Percentiles rank a stretch among this genome's conserved stretches.
Evolutionary conservation across 352 stramenopile genomes (phyloP).

Genomic region (Phytophthora fragariaefolia): DNA sequence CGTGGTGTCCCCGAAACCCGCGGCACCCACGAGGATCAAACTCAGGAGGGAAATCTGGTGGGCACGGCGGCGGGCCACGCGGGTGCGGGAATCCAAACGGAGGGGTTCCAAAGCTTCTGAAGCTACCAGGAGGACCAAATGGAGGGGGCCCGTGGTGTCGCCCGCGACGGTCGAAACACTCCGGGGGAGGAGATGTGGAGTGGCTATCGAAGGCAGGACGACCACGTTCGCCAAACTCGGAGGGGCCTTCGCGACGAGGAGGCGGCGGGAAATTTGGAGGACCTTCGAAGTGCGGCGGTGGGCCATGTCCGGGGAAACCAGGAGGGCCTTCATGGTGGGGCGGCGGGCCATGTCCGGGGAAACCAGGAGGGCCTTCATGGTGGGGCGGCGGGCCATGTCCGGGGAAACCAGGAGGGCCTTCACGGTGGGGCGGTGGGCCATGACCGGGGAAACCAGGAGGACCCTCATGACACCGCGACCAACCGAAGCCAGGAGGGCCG

Average conservation of each 20-base stretch:
- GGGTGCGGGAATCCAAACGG: slow-evolving; percentile 14
- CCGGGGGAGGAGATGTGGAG: slow-evolving; percentile 2
- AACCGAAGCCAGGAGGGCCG: slow-evolving; percentile 1
- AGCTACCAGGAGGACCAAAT: slow-evolving; percentile 14
- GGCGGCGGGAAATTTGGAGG: not conserved
- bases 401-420: slow-evolving; percentile 7
- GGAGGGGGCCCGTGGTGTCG: slow-evolving; percentile 10
- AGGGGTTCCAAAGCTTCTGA: slow-evolving; percentile 16
- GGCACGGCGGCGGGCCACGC: slow-evolving; percentile 9
- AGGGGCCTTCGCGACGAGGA: not conserved
- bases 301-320: slow-evolving; percentile 6
- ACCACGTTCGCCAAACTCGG: slow-evolving; percentile 4
- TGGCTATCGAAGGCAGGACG: slow-evolving; percentile 1
- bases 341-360: slow-evolving; percentile 9
- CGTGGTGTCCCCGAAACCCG: slow-evolving; percentile 17
- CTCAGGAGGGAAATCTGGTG: slow-evolving; percentile 3
- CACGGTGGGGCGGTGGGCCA: slow-evolving; percentile 2
- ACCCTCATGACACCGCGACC: slow-evolving; percentile 3
- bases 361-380: slow-evolving; percentile 6
- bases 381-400: slow-evolving; percentile 3
- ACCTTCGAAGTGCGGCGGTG: slow-evolving; percentile 1
- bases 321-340: not conserved
- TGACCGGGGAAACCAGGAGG: slow-evolving; percentile 10
- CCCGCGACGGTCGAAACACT: not conserved
- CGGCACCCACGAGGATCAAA: slow-evolving; percentile 15